Percentiles rank a stretch among this genome's conserved stretches.
Conservation (phyloP, 176 grass and related monocot species). For the Thinopyrum elongatum region DNA sequence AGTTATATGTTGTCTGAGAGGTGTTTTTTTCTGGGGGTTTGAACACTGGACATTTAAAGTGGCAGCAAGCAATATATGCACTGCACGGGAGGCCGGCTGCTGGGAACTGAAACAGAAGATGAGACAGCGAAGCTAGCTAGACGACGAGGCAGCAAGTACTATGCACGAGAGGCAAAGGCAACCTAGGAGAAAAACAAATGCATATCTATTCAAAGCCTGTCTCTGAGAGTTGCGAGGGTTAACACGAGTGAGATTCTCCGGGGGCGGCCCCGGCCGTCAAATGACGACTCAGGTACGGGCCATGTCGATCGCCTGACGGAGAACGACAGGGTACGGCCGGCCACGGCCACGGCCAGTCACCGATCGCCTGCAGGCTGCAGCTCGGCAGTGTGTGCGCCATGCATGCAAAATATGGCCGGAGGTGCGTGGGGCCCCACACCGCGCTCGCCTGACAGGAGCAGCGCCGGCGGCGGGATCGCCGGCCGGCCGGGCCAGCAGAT, state of each 20-base stretch:
- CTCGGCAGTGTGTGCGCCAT: neutral
- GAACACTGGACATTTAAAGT: conserved; percentile 37
- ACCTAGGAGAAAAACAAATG: conserved; percentile 13
- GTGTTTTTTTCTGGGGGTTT: conserved; percentile 27
- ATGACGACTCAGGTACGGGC: conserved; percentile 48
- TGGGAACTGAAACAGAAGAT: neutral
- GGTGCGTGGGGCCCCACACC: conserved; percentile 9
- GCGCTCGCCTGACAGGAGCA: neutral
- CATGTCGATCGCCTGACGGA: conserved; percentile 32
- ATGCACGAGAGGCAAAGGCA: neutral
- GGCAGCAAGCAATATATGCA: conserved; percentile 18
- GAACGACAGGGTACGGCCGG: conserved; percentile 29
- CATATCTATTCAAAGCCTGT: neutral
- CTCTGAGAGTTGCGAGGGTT: neutral
- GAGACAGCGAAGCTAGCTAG: neutral
- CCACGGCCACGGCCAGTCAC: neutral
- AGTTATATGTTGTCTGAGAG: too few species aligned
- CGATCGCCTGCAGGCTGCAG: neutral
- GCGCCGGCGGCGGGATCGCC: conserved; percentile 43
- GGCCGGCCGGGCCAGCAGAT: conserved; percentile 11
- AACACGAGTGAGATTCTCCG: conserved; percentile 43
- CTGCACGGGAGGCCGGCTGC: neutral
- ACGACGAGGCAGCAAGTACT: neutral
- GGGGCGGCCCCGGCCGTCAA: conserved; percentile 42
- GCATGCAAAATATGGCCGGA: neutral